Conservation (phyloP, 2,329 filamentous ascomycete genomes). For the Domatiomyces globalis region DNA sequence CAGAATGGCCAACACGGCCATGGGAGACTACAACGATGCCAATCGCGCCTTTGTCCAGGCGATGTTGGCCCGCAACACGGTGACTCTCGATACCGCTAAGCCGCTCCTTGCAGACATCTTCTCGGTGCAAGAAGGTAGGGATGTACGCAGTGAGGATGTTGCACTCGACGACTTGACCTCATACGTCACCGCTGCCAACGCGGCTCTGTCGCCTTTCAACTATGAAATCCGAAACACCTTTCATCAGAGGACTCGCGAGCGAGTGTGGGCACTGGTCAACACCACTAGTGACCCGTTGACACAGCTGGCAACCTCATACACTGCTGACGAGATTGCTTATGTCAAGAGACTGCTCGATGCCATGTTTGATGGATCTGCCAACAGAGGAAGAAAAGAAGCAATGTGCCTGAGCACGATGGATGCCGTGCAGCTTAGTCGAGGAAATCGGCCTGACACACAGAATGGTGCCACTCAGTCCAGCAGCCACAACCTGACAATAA, state of each 20-base stretch:
- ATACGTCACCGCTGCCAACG: slow-evolving; percentile 57
- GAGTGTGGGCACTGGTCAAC: slow-evolving; percentile 77
- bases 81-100: slow-evolving; percentile 62
- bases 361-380: slow-evolving; percentile 75
- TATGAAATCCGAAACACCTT: slow-evolving; percentile 66
- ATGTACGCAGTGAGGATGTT: slow-evolving; percentile 47
- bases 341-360: slow-evolving; percentile 75
- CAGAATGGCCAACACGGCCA: background rate
- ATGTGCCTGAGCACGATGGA: slow-evolving; percentile 71
- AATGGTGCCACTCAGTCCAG: slow-evolving; percentile 23
- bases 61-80: slow-evolving; percentile 60
- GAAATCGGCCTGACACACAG: slow-evolving; percentile 22
- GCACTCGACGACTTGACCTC: slow-evolving; percentile 52
- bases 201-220: slow-evolving; percentile 64
- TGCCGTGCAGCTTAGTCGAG: slow-evolving; percentile 53
- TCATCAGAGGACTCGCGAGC: slow-evolving; percentile 52
- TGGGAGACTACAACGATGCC: slow-evolving; percentile 40
- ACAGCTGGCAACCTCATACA: slow-evolving; percentile 70
- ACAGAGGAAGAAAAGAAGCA: slow-evolving; percentile 63
- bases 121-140: slow-evolving; percentile 40
- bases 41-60: slow-evolving; percentile 87
- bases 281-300: slow-evolving; percentile 71
- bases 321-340: slow-evolving; percentile 74
- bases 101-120: slow-evolving; percentile 64
- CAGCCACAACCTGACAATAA: slow-evolving; percentile 47